Evolutionary conservation across 164 flowering plant genomes (phyloP), one percentile per base, ranked within the genome.

Genomic region (Taxillus chinensis): DNA sequence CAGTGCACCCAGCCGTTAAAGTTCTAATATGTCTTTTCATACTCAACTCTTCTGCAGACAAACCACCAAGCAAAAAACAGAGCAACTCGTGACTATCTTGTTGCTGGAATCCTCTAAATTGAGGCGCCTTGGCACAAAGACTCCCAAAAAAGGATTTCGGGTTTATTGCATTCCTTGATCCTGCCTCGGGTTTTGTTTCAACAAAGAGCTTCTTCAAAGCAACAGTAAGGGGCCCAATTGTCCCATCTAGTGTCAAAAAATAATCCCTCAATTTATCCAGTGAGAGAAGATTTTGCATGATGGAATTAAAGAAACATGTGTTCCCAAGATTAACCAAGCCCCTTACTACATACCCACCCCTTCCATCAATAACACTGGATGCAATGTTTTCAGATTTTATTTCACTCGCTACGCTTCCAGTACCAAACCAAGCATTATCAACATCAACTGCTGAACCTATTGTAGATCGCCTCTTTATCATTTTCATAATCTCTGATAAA

Each of bases 51-150:
- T 95, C 99, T 58, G 75, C 72, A 43, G 70, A 72, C 76, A 87
- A 68, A 16, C 84, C 87, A 82, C 91, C 97, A 39, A 95, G 90
- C 67, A 95, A 81, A 70, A 77, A 89, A 5, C 92, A 89, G 27
- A 95, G 90, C 75, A 95, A 70, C 57, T 95, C 99, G 70, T 95
- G 99, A 75, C 99, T 89, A 67, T 95, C 99, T 48, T 95, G 97
- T 61, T 95, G 98, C 63, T 87, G 92, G 71, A 73, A 83, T 71
- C 98, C 99, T 77, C 77, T 77, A 72, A 91, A 95, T 45, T 87
- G 98, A n/a, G 95, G 96, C 66, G 90, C 86, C 70, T 84, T 95
- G 39, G 89, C 73, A 72, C 87, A 82, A 55, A 95, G 57, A 71
- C 76, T 74, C 51, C 90, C 93, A 62, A 95, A 87, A 64, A 95